Evolutionary conservation across 192 early-diverging fungal genomes (phyloP).

Genomic region (Lobulomyces angularis): DNA sequence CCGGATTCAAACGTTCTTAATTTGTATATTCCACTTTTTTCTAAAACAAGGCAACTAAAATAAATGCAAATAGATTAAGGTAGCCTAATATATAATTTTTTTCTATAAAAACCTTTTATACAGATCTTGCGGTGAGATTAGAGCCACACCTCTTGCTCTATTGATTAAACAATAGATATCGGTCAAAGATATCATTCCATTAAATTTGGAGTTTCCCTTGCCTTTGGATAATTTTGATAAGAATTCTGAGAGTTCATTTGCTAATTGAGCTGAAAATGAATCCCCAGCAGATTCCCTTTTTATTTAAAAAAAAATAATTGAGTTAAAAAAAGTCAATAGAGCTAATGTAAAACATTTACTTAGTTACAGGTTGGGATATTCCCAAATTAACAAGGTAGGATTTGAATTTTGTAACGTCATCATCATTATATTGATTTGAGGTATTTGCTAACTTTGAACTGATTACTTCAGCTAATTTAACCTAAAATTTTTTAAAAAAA

Average conservation of each 20-base stretch:
- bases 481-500: conserved; percentile 15
- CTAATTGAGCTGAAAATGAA: conserved; percentile 74
- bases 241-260: conserved; percentile 75
- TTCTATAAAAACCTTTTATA: conserved; percentile 64
- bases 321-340: not conserved
- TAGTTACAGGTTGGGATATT: conserved; percentile 80
- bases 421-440: conserved; percentile 9
- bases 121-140: conserved; percentile 91
- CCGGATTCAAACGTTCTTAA: conserved; percentile 71
- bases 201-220: conserved; percentile 23
- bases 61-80: too few species aligned
- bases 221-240: conserved; percentile 52
- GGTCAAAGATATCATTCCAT: conserved; percentile 70
- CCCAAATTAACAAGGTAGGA: conserved; percentile 79
- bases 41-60: too few species aligned
- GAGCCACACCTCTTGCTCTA: conserved; percentile 76
- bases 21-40: too few species aligned
- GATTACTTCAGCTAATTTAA: conserved; percentile 56
- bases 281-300: conserved; percentile 73
- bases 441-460: conserved; percentile 38
- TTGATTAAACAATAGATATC: conserved; percentile 94
- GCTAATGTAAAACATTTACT: conserved; percentile 23
- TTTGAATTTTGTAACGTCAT: conserved; percentile 40
- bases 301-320: conserved; percentile 3
- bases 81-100: conserved; percentile 51